Percentiles rank a stretch among this genome's conserved stretches.
Conservation (phyloP, 805 yeast genomes). For the Clavispora carvajalis region DNA sequence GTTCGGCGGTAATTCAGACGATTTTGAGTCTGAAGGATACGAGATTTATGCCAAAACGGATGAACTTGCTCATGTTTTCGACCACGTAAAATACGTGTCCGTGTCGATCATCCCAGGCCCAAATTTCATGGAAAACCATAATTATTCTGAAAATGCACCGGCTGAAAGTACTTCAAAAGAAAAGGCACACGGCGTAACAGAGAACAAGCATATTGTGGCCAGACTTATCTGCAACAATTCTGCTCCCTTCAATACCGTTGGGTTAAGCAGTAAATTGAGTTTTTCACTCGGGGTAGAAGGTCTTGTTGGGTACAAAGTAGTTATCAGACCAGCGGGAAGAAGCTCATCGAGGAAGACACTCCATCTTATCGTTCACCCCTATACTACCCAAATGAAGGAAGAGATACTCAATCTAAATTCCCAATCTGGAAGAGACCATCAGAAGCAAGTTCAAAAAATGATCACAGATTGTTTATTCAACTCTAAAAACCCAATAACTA, state of each 20-base stretch:
- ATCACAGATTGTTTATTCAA: slow-evolving; percentile 17
- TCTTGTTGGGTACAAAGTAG: slow-evolving; percentile 48
- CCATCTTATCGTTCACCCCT: slow-evolving; percentile 50
- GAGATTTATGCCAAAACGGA: slow-evolving; percentile 43
- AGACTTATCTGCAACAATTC: slow-evolving; percentile 35
- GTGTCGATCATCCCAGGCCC: slow-evolving; percentile 54
- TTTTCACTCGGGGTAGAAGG: slow-evolving; percentile 50
- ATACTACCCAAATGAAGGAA: slow-evolving; percentile 39
- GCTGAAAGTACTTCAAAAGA: slow-evolving; percentile 1
- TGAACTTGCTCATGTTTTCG: slow-evolving; percentile 29
- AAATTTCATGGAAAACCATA: slow-evolving; percentile 15
- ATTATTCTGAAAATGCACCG: not conserved
- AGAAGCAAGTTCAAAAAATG: slow-evolving; percentile 9
- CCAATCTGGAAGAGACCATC: slow-evolving; percentile 24
- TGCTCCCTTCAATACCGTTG: slow-evolving; percentile 38
- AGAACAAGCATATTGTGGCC: slow-evolving; percentile 46
- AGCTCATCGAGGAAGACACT: slow-evolving; percentile 34
- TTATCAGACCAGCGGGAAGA: slow-evolving; percentile 42
- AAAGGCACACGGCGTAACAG: slow-evolving; percentile 17
- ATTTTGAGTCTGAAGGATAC: slow-evolving; percentile 19
- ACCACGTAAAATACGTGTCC: slow-evolving; percentile 39
- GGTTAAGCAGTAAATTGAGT: slow-evolving; percentile 49
- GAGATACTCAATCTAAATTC: slow-evolving; percentile 24
- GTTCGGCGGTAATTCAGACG: slow-evolving; percentile 17
- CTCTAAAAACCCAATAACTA: slow-evolving; percentile 14